Base-by-base conservation (phyloP, 331 rosid genomes). In the Phaseolus coccineus region DNA sequence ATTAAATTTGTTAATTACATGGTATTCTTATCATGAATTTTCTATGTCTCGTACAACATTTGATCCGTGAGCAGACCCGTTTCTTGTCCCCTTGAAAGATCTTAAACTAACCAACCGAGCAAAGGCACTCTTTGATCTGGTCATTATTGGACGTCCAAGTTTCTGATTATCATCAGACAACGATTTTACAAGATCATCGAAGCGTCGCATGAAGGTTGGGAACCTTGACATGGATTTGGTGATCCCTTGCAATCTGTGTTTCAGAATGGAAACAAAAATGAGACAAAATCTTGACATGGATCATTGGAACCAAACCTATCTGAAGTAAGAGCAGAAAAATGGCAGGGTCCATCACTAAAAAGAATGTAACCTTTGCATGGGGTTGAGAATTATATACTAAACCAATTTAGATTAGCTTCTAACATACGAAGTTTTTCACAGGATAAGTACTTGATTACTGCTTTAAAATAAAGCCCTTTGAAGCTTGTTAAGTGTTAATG, bases 161-260 rank as follows among this genome's bases (percentile, higher is more conserved):
- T 82, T 90, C 62, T 85, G 89, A n/a, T n/a, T n/a, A 65, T 90
- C 89, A 12, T 89, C 88, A 0, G 89, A 88, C 44, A 93, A 48
- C 27, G 74, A 2, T 40, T 85, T 84, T 22, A 90, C 84, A 71
- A 96, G 91, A 74, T 67, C 37, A 63, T 91, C 94, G 28, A 90
- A 89, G 14, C 96, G 93, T 11, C 98, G 97, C 89, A 79, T 82
- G 81, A 78, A 89, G 10, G 98, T 96, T 1, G 96, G 99, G 44
- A 83, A 96, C 88, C 99, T 91, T 25, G 98, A 83, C 83, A 93
- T 93, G 13, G 98, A 93, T 76, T 88, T 93, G 16, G 92, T 96
- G 81, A 96, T 89, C 61, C 99, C 99, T 78, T 83, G 94, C 16
- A 96, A 93, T 90, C 98, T 95, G 80, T 47, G 76, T 30, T 6